Conservation (phyloP, 768 basidiomycete genomes). For the Hortiboletus flavorubellus region DNA sequence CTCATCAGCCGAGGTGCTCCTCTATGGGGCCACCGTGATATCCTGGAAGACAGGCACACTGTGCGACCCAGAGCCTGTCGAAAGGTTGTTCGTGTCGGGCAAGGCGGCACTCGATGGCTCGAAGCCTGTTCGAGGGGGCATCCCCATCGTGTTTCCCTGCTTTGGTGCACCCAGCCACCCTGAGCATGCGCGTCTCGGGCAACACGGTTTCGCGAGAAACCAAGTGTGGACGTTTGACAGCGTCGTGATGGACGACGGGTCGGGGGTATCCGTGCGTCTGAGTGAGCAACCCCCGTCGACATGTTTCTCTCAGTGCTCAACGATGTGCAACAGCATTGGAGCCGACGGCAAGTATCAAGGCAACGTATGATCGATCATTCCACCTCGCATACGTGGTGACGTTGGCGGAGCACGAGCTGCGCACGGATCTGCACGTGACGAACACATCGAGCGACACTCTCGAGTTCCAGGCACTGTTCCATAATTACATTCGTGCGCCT, state of each 20-base stretch:
- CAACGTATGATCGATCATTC: slow-evolving; percentile 63
- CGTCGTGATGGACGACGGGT: slow-evolving; percentile 62
- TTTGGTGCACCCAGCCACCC: slow-evolving; percentile 82
- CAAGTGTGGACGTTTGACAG: slow-evolving; percentile 67
- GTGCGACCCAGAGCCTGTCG: slow-evolving; percentile 38
- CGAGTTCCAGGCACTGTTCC: slow-evolving; percentile 90
- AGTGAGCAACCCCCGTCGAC: slow-evolving; percentile 44
- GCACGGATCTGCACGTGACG: slow-evolving; percentile 75
- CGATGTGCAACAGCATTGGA: slow-evolving; percentile 47
- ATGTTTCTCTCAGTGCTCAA: background rate
- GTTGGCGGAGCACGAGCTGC: slow-evolving; percentile 66
- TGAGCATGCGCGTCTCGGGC: slow-evolving; percentile 65
- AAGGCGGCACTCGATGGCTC: slow-evolving; percentile 79
- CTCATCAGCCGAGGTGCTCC: slow-evolving; percentile 57
- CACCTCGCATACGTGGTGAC: slow-evolving; percentile 79
- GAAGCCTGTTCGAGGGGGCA: slow-evolving; percentile 66
- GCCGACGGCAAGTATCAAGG: slow-evolving; percentile 55
- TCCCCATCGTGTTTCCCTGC: slow-evolving; percentile 73
- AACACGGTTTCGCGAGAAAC: slow-evolving; percentile 92
- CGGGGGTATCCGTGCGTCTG: slow-evolving; percentile 72
- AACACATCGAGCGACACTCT: slow-evolving; percentile 56
- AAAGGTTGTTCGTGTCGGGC: slow-evolving; percentile 78
- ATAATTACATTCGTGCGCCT: slow-evolving; percentile 80
- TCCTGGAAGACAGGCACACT: slow-evolving; percentile 71
- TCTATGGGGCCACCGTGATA: slow-evolving; percentile 83